These are phyloP conservation scores for Schizochytrium sp. DNA, from an alignment of 108 stramenopile species.

Conservation along the genomic window DNA sequence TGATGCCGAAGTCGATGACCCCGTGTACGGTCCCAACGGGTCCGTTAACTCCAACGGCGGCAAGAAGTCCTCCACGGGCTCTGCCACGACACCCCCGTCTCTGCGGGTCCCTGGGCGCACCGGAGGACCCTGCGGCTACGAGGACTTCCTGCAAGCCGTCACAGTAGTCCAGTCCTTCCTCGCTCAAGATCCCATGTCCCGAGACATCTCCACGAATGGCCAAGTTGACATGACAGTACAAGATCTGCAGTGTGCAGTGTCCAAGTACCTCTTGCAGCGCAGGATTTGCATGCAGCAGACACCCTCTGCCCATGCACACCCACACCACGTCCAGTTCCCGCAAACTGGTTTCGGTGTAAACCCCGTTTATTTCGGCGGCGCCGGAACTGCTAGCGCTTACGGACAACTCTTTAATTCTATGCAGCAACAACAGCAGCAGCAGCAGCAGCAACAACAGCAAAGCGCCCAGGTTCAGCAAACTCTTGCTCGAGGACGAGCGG, in stretches of 20 bases:
- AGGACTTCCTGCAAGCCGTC: constrained; percentile 1
- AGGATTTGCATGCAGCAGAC: constrained; percentile 28
- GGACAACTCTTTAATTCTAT: background rate
- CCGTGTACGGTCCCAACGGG: background rate
- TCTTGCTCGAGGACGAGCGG: too few relatives aligned
- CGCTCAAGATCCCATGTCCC: background rate
- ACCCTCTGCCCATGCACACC: background rate
- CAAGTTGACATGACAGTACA: constrained; percentile 52
- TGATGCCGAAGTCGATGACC: constrained; percentile 29
- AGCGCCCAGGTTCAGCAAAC: background rate
- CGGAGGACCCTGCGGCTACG: background rate
- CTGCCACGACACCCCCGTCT: constrained; percentile 1
- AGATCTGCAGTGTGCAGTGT: constrained; percentile 50
- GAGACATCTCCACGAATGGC: background rate
- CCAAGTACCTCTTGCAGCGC: constrained; percentile 56
- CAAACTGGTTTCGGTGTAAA: background rate
- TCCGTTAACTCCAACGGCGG: background rate
- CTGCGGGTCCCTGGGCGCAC: background rate
- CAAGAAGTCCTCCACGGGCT: background rate
- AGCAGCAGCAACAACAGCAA: constrained; percentile 2
- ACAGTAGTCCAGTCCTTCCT: constrained; percentile 3
- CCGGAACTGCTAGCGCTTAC: background rate
- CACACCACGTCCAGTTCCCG: constrained; percentile 3
- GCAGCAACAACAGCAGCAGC: constrained; percentile 1
- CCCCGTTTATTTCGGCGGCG: background rate